Percentiles rank a stretch among this genome's conserved stretches.
Conservation (phyloP, 2,329 filamentous ascomycete genomes). For the Cladosporium halotolerans region DNA sequence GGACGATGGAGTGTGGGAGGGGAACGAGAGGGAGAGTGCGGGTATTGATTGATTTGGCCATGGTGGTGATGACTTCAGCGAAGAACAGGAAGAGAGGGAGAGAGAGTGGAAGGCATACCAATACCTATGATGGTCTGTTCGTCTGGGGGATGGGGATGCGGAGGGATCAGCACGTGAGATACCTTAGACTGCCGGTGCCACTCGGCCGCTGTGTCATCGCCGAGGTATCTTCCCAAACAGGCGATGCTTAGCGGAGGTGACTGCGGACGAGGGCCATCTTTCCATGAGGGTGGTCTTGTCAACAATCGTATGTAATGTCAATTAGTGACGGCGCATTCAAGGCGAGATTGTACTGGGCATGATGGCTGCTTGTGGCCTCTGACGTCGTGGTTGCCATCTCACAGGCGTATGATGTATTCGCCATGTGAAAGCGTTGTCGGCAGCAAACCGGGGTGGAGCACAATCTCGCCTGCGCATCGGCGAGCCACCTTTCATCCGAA, state of each 20-base stretch:
- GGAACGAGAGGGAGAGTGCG: slow-evolving; percentile 68
- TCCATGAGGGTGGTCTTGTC: no score
- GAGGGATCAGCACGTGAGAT: slow-evolving; percentile 9
- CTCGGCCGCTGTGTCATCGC: slow-evolving; percentile 4
- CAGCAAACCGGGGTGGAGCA: no score
- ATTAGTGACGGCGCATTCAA: no score
- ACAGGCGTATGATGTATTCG: no score
- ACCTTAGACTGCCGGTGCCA: slow-evolving; percentile 1
- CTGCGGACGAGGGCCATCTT: neutral
- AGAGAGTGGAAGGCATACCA: neutral
- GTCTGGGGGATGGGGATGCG: slow-evolving; percentile 4
- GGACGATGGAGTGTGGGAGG: slow-evolving; percentile 70
- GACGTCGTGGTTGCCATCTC: no score
- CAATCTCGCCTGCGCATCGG: no score
- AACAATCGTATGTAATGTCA: no score
- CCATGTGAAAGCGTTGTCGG: no score
- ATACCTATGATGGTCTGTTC: neutral
- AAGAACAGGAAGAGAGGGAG: neutral
- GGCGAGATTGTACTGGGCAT: no score
- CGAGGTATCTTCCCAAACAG: slow-evolving; percentile 8
- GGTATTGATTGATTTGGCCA: slow-evolving; percentile 16
- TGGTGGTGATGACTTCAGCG: neutral
- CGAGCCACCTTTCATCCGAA: no score
- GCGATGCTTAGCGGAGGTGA: slow-evolving; percentile 1
- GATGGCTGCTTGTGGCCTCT: no score